Conservation (phyloP, 2,329 filamentous ascomycete genomes). For the Trichoderma guizhouense region DNA sequence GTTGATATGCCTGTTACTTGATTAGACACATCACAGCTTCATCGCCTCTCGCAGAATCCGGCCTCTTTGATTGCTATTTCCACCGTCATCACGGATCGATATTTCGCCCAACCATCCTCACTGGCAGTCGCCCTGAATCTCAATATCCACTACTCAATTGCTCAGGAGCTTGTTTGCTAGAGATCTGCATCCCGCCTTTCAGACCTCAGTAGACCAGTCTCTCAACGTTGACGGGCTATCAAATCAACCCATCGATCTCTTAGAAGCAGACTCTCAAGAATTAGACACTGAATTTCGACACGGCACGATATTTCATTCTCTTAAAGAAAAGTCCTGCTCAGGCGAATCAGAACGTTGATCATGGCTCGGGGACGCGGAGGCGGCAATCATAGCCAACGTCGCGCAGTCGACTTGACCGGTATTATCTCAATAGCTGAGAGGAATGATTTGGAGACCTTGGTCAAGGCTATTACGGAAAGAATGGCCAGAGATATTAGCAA, state of each 20-base stretch:
- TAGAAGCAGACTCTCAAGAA: not conserved
- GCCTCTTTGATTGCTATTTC: not conserved
- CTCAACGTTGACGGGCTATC: not conserved
- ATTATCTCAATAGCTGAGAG: slow-evolving; percentile 48
- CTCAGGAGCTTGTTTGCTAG: not conserved
- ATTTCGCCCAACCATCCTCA: not conserved
- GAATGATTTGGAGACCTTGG: slow-evolving; percentile 50
- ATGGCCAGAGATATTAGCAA: slow-evolving; percentile 52
- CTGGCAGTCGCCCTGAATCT: not conserved
- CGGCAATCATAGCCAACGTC: slow-evolving; percentile 35
- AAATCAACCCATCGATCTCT: not conserved
- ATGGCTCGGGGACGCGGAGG: slow-evolving; percentile 42
- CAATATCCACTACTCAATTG: not conserved
- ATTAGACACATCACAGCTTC: not conserved
- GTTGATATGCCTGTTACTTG: not conserved
- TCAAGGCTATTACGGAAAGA: slow-evolving; percentile 51
- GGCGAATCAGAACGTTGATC: not conserved
- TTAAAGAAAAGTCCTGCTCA: not conserved
- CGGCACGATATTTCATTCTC: not conserved
- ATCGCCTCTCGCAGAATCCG: not conserved
- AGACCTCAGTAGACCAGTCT: not conserved
- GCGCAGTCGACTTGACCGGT: slow-evolving; percentile 50
- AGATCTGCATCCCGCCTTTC: not conserved
- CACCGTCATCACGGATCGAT: not conserved
- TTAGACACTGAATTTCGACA: not conserved